phyloP scores from a whole-genome alignment of 495 filamentous ascomycete species.

The Penicillium alfredii region DNA sequence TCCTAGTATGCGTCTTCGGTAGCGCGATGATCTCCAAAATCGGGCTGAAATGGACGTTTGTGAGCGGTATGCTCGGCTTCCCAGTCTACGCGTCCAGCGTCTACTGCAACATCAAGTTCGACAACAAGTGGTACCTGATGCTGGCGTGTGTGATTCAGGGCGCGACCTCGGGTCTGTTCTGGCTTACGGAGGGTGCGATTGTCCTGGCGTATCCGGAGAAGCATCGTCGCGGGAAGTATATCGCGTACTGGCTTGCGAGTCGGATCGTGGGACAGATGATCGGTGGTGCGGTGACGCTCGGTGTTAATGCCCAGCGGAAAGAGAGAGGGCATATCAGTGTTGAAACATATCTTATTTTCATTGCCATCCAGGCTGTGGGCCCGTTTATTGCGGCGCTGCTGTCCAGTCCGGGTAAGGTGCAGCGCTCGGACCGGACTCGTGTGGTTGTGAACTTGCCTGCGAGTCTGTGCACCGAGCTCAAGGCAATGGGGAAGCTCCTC shows the following conservation, averaged over 20 bases:
- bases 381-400: too few relatives aligned
- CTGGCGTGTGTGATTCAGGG: slow-evolving; percentile 20
- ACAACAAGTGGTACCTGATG: background rate
- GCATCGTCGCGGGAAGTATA: slow-evolving; percentile 48
- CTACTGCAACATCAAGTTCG: slow-evolving; percentile 2
- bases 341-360: too few relatives aligned
- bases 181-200: slow-evolving; percentile 51
- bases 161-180: slow-evolving; percentile 47
- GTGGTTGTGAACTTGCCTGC: too few relatives aligned
- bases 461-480: too few relatives aligned
- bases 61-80: slow-evolving; percentile 25
- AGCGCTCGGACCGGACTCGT: too few relatives aligned
- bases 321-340: too few relatives aligned
- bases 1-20: slow-evolving; percentile 16
- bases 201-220: slow-evolving; percentile 49
- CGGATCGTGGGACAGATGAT: slow-evolving; percentile 50
- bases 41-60: slow-evolving; percentile 44
- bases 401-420: too few relatives aligned
- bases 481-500: too few relatives aligned
- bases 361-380: too few relatives aligned
- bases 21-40: slow-evolving; percentile 25
- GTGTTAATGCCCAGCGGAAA: too few relatives aligned
- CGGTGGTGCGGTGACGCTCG: slow-evolving; percentile 48
- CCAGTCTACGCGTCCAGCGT: slow-evolving; percentile 1
- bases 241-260: slow-evolving; percentile 50